Evolutionary conservation across 2,329 filamentous ascomycete genomes (phyloP), one percentile per base, ranked within the genome.

Genomic region (Hymenoscyphus fructigenus): DNA sequence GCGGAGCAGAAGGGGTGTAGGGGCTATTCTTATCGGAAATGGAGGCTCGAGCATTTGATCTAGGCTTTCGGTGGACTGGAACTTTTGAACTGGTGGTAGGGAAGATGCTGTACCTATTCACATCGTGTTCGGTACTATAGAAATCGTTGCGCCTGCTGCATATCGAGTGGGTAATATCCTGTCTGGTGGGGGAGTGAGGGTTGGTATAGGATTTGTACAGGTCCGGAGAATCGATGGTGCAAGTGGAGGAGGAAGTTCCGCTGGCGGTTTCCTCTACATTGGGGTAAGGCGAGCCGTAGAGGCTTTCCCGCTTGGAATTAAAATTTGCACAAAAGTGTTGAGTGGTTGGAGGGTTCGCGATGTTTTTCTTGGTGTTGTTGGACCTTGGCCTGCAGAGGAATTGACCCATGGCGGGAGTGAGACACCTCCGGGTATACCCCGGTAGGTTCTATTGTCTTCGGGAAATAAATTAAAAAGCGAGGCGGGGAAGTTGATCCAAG

Each of bases 161-260:
- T 53, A 23, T 53, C n/a, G 20, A 53, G 20, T 10, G 47, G 1
- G n/a, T 10, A 4, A 26, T 7, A 53, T 53, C 47, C 20, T 53
- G 44, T 7, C 9, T 23, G 47, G 20, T 23, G 20, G 47, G 4
- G 47, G 47, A 26, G 20, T 53, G 20, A 12, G 20, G 20, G 9
- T 53, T 26, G 47, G 20, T 53, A 26, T 26, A 53, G 20, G 23
- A 53, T 23, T 23, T 23, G 20, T 23, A 28, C 47, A 53, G 20
- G 47, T 53, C 47, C 23, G 47, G 47, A 53, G 47, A 53, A 53
- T 53, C 26, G 47, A 53, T n/a, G 47, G 47, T 53, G 47, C 47
- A 53, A 53, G 47, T 53, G 9, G 47, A 53, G 20, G 47, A 53
- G 47, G 47, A 53, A 23, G 12, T 14, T 26, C 3, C 20, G 14